Percentiles rank a stretch among this genome's conserved stretches.
Conservation (phyloP, 2,329 filamentous ascomycete species). For the Aspergillus brasiliensis region DNA sequence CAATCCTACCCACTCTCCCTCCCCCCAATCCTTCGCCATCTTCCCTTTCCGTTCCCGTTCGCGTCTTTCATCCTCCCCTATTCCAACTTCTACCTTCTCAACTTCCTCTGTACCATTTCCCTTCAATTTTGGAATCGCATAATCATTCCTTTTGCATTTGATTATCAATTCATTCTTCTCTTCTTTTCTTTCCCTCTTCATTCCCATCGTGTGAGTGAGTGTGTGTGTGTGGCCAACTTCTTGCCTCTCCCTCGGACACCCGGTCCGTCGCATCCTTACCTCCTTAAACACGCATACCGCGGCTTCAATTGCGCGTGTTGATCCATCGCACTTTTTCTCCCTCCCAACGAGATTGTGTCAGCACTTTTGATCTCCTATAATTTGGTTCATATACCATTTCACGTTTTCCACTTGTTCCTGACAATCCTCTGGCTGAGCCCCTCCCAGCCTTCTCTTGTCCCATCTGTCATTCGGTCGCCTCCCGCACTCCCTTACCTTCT, state of each 20-base stretch:
- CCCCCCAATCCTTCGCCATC: slow-evolving; percentile 19
- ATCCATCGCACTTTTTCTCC: slow-evolving; percentile 11
- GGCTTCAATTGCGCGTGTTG: slow-evolving; percentile 9
- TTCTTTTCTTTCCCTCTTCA: too few species aligned
- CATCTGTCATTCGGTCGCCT: slow-evolving; percentile 18
- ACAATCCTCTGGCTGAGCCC: background rate
- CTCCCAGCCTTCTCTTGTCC: slow-evolving; percentile 4
- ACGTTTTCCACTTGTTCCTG: slow-evolving; percentile 1
- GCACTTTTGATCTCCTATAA: background rate
- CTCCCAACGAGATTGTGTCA: background rate
- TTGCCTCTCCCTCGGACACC: slow-evolving; percentile 20
- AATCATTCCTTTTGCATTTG: slow-evolving; percentile 13
- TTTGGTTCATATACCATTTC: background rate
- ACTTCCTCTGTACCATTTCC: slow-evolving; percentile 14
- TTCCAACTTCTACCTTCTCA: slow-evolving; percentile 16
- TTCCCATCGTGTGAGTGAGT: slow-evolving; percentile 8
- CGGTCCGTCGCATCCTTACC: slow-evolving; percentile 24
- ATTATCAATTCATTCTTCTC: slow-evolving; percentile 6
- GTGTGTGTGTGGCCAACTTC: slow-evolving; percentile 15
- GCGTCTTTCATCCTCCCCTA: slow-evolving; percentile 18
- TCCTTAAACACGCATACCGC: slow-evolving; percentile 10
- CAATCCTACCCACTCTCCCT: slow-evolving; percentile 22
- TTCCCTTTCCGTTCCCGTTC: slow-evolving; percentile 24
- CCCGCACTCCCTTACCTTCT: slow-evolving; percentile 19
- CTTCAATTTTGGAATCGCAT: slow-evolving; percentile 12